Percentiles rank a stretch among this genome's conserved stretches.
Conservation (phyloP, 306 rosid species). For the Herpetospermum pedunculosum region DNA sequence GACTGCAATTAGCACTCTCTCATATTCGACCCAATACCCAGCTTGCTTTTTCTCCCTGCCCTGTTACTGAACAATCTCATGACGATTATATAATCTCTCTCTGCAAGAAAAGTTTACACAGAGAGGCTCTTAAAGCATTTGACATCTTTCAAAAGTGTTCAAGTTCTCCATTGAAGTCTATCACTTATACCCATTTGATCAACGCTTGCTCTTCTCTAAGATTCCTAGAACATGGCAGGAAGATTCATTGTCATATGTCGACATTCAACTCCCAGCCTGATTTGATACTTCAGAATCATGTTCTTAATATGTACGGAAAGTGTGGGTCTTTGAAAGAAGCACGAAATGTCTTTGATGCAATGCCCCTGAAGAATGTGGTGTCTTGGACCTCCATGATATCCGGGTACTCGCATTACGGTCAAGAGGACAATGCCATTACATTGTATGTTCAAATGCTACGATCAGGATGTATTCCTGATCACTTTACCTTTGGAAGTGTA, state of each 20-base stretch:
- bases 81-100: slow-evolving; percentile 32
- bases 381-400: slow-evolving; percentile 79
- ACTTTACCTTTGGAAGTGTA: slow-evolving; percentile 60
- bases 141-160: slow-evolving; percentile 23
- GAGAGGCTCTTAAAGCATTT: slow-evolving; percentile 55
- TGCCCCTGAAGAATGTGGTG: slow-evolving; percentile 47
- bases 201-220: slow-evolving; percentile 46
- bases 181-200: slow-evolving; percentile 36
- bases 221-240: slow-evolving; percentile 47
- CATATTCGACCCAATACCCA: slow-evolving; percentile 14
- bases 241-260: slow-evolving; percentile 37
- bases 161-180: slow-evolving; percentile 25
- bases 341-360: slow-evolving; percentile 44
- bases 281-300: slow-evolving; percentile 48
- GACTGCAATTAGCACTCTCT: slow-evolving; percentile 20
- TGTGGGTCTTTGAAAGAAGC: slow-evolving; percentile 67
- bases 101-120: slow-evolving; percentile 35
- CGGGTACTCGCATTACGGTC: slow-evolving; percentile 45
- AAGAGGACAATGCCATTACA: slow-evolving; percentile 37
- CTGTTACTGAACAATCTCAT: slow-evolving; percentile 21
- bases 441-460: slow-evolving; percentile 46
- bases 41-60: slow-evolving; percentile 12
- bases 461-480: slow-evolving; percentile 47
- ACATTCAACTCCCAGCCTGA: slow-evolving; percentile 27
- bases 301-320: slow-evolving; percentile 63